Percentiles rank a stretch among this genome's conserved stretches.
phyloP scores from a whole-genome alignment of 208 protist genomes.

The Wallacemonas sp. region DNA sequence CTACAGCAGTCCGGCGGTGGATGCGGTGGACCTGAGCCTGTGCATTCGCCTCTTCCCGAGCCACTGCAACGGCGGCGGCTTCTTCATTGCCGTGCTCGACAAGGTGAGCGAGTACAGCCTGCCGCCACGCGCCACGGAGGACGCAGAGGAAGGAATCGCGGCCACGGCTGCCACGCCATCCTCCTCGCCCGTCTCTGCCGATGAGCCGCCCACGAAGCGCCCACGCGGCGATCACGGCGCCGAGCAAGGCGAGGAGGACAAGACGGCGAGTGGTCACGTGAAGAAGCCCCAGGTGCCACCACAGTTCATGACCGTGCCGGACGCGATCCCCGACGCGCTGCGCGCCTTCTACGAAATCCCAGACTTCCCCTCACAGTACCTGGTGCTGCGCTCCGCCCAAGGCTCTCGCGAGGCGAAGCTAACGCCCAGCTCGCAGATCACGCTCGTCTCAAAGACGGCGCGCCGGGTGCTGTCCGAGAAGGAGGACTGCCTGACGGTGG shows the following conservation, averaged over 20 bases:
- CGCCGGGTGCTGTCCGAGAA: slow-evolving; percentile 59
- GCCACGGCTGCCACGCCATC: slow-evolving; percentile 12
- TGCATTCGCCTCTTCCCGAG: slow-evolving; percentile 95
- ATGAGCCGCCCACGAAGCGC: slow-evolving; percentile 18
- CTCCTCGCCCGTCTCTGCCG: not conserved
- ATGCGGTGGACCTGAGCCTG: slow-evolving; percentile 73
- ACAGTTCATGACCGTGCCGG: slow-evolving; percentile 56
- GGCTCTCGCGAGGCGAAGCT: slow-evolving; percentile 64
- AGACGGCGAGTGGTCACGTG: too few species aligned
- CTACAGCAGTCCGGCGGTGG: slow-evolving; percentile 60
- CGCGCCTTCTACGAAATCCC: slow-evolving; percentile 52
- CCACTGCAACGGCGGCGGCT: slow-evolving; percentile 95
- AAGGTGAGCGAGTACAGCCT: slow-evolving; percentile 77
- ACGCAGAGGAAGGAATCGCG: slow-evolving; percentile 3
- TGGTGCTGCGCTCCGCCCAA: slow-evolving; percentile 70
- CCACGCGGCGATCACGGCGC: slow-evolving; percentile 8
- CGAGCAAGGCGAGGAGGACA: not conserved
- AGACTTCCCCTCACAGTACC: slow-evolving; percentile 53
- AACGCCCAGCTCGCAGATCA: slow-evolving; percentile 55
- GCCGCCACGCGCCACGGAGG: slow-evolving; percentile 20
- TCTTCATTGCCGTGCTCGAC: slow-evolving; percentile 96
- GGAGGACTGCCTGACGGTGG: slow-evolving; percentile 62
- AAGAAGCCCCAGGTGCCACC: slow-evolving; percentile 46
- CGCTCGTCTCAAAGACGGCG: slow-evolving; percentile 59
- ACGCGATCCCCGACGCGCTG: slow-evolving; percentile 39